A percentile compares a stretch with the other conserved stretches of the same genome.
phyloP scores from a whole-genome alignment of 345 rosid genomes.

The Linum trigynum region DNA sequence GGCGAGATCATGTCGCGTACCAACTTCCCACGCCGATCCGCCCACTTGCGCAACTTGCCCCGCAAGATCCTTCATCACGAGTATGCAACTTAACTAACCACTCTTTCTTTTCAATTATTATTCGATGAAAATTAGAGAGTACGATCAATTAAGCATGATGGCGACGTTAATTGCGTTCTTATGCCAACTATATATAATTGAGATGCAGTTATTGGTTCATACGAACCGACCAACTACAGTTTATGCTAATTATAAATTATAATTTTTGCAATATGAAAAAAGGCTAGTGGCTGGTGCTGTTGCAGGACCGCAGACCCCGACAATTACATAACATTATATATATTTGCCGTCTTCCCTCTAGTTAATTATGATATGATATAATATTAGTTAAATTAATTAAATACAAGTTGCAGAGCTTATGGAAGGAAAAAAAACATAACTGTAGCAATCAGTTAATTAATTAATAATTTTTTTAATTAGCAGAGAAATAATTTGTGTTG shows the following conservation, averaged over 20 bases:
- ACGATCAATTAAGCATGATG: no score
- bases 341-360: background rate
- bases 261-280: no score
- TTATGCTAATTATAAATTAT: no score
- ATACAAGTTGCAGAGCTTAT: constrained; percentile 19
- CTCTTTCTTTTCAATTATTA: background rate
- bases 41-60: constrained; percentile 43
- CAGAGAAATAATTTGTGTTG: constrained; percentile 13
- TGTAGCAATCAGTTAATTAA: background rate
- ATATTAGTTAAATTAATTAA: background rate
- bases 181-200: no score
- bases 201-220: no score
- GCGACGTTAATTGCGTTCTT: no score
- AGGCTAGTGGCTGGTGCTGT: no score
- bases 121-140: no score
- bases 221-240: no score
- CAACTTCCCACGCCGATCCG: constrained; percentile 47
- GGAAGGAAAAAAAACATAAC: constrained; percentile 4
- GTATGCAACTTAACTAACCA: constrained; percentile 29
- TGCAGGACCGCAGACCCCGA: no score
- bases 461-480: background rate
- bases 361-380: background rate
- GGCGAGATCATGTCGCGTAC: constrained; percentile 56
- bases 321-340: no score
- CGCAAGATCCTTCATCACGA: constrained; percentile 62